phyloP scores from a whole-genome alignment of 139 green algal species.

The Asterochloris erici region DNA sequence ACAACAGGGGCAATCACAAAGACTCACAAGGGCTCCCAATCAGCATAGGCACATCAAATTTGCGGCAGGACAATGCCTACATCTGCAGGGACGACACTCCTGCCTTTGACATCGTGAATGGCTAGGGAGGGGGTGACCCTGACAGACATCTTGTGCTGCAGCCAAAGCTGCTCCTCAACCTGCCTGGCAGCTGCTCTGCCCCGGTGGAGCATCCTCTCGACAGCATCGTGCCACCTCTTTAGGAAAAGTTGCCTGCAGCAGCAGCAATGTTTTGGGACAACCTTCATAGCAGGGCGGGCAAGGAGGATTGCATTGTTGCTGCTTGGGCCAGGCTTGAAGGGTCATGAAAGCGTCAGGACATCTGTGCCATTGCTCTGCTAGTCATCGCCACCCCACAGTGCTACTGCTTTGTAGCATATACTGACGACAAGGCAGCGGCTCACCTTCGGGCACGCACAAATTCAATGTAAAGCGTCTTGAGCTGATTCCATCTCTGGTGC shows the following conservation, averaged over 20 bases:
- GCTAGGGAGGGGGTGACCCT: constrained; percentile 3
- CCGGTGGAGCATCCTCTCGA: background rate
- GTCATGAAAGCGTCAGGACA: too few species aligned
- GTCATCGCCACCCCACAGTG: too few species aligned
- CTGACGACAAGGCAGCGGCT: background rate
- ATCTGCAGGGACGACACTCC: background rate
- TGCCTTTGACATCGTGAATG: constrained; percentile 5
- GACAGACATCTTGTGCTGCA: constrained; percentile 13
- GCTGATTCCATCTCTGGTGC: constrained; percentile 22
- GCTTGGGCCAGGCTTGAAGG: too few species aligned
- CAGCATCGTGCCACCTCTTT: constrained; percentile 3
- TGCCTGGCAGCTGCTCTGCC: constrained; percentile 2
- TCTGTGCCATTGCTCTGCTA: too few species aligned
- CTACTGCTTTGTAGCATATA: too few species aligned
- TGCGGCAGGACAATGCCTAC: constrained; percentile 1
- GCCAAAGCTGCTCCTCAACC: constrained; percentile 15
- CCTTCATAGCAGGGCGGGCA: background rate
- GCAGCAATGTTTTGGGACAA: background rate
- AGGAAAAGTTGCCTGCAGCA: constrained; percentile 4
- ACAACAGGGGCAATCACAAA: too few species aligned
- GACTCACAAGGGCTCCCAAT: background rate
- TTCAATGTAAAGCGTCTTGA: constrained; percentile 27
- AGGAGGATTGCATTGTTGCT: background rate
- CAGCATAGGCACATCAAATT: background rate
- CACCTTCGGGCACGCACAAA: constrained; percentile 28